phyloP scores from a whole-genome alignment of 1,284 basidiomycete genomes.

The Lignosus rhinocerotis region DNA sequence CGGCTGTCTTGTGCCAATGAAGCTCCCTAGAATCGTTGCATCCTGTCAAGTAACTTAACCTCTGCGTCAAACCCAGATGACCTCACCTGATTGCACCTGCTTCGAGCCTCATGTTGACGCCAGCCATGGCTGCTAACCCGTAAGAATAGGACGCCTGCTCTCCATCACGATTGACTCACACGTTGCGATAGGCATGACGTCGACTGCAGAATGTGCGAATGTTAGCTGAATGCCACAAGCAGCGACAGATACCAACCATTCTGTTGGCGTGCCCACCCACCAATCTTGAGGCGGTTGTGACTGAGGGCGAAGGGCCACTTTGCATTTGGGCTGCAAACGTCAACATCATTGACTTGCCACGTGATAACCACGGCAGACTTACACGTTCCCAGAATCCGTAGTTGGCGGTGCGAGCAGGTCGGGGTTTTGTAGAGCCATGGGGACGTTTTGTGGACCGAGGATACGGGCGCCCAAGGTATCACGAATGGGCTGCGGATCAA shows the following conservation, averaged over 20 bases:
- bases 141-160: neutral
- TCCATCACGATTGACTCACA: slow-evolving; percentile 35
- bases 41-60: neutral
- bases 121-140: slow-evolving; percentile 50
- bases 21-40: slow-evolving; percentile 50
- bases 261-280: slow-evolving; percentile 74
- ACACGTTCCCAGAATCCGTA: slow-evolving; percentile 66
- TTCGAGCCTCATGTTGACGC: slow-evolving; percentile 71
- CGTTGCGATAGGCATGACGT: slow-evolving; percentile 61
- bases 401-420: slow-evolving; percentile 65
- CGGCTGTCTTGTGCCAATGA: slow-evolving; percentile 72
- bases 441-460: slow-evolving; percentile 58
- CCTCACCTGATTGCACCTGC: slow-evolving; percentile 61
- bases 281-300: slow-evolving; percentile 67
- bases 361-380: slow-evolving; percentile 26
- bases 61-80: neutral
- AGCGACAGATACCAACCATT: slow-evolving; percentile 43
- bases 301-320: slow-evolving; percentile 75
- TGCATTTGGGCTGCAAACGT: slow-evolving; percentile 47
- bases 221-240: neutral
- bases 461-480: slow-evolving; percentile 50
- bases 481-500: slow-evolving; percentile 37
- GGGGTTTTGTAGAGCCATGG: slow-evolving; percentile 56
- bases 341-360: neutral
- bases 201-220: slow-evolving; percentile 37